Evolutionary conservation across 805 yeast genomes (phyloP).

Genomic region (Lachancea mirantina): DNA sequence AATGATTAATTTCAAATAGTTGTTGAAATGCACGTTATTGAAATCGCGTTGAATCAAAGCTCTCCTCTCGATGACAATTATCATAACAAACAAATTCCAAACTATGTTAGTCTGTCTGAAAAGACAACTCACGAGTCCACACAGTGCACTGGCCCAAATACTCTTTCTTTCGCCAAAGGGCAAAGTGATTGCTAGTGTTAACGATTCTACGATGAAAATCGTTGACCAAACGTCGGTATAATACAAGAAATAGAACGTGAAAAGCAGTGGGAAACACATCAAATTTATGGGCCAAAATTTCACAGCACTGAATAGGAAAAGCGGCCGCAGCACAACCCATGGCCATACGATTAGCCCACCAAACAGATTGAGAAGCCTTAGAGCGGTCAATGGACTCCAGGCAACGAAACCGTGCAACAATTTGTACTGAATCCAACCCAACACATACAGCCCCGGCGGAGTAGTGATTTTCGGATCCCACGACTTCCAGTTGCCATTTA

Average conservation of each 20-base stretch:
- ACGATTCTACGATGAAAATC: conserved; percentile 50
- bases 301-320: conserved; percentile 35
- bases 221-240: conserved; percentile 96
- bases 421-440: conserved; percentile 35
- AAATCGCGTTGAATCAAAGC: conserved; percentile 37
- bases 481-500: conserved; percentile 47
- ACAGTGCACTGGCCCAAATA: conserved; percentile 41
- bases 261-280: conserved; percentile 59
- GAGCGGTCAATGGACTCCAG: conserved; percentile 30
- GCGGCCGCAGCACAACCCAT: conserved; percentile 35
- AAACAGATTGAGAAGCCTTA: conserved; percentile 54
- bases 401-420: conserved; percentile 17
- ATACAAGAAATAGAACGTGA: conserved; percentile 67
- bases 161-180: conserved; percentile 33
- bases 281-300: conserved; percentile 40
- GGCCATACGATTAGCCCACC: conserved; percentile 59
- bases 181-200: conserved; percentile 39
- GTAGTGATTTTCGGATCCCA: conserved; percentile 95
- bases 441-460: conserved; percentile 82
- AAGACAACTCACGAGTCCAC: conserved; percentile 57
- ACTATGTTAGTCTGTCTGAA: conserved; percentile 89
- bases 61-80: conserved; percentile 46
- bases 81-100: conserved; percentile 66
- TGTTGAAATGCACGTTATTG: conserved; percentile 32
- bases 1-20: conserved; percentile 34